Percentiles rank a stretch among this genome's conserved stretches.
These are phyloP conservation scores for Neocucurbitaria cava DNA, from an alignment of 2,329 filamentous ascomycete species.

Conservation along the genomic window DNA sequence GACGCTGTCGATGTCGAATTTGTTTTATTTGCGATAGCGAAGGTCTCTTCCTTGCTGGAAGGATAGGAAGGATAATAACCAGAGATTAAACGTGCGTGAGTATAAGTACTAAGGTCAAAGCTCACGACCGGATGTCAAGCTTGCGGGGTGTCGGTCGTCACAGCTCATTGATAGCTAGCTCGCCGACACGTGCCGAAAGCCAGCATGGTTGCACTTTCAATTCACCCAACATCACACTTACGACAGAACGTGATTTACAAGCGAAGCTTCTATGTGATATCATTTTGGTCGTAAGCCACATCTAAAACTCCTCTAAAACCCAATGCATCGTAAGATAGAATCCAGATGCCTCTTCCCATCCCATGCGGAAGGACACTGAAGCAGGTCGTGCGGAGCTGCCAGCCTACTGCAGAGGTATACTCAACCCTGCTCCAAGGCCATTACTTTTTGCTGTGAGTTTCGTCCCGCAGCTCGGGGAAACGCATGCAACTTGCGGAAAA, in stretches of 20 bases:
- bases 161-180: conserved; percentile 19
- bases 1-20: not conserved
- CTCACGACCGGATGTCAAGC: conserved; percentile 16
- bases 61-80: not conserved
- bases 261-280: conserved; percentile 32
- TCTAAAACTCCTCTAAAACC: conserved; percentile 51
- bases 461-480: conserved; percentile 32
- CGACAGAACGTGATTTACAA: not conserved
- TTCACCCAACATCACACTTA: not conserved
- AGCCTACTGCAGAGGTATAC: conserved; percentile 41
- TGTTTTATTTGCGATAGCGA: not conserved
- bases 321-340: conserved; percentile 46
- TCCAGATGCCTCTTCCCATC: conserved; percentile 43
- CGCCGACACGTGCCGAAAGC: conserved; percentile 18
- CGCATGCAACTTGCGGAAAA: conserved; percentile 35
- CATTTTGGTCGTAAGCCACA: conserved; percentile 44
- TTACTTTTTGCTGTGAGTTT: conserved; percentile 37
- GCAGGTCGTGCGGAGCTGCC: conserved; percentile 44
- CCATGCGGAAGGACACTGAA: conserved; percentile 39
- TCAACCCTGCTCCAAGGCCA: conserved; percentile 38
- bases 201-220: not conserved
- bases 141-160: conserved; percentile 31
- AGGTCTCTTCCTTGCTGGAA: not conserved
- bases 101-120: conserved; percentile 6
- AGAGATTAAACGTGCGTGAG: not conserved